Evolutionary conservation across 176 grass and related monocot species (phyloP), one percentile per base, ranked within the genome.

Genomic region (Urochloa ruziziensis): DNA sequence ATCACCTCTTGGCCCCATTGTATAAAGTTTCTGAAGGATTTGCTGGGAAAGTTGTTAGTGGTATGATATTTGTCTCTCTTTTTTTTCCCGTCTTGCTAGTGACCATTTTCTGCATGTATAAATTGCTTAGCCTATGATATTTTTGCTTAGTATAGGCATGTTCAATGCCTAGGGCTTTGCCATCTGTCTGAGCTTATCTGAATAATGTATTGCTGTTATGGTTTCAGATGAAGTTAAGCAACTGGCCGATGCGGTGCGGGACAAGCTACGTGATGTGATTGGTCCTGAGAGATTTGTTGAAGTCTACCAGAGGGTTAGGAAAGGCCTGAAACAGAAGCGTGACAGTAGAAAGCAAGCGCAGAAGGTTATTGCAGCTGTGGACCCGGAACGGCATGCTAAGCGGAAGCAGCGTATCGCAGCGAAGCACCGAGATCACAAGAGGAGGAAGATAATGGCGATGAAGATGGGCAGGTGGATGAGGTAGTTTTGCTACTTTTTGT

Each of bases 11-110:
- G 80, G 40, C 70, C 82, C 91, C 96, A 13, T 63, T 98, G n/a
- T 98, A 98, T 79, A 98, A 98, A 93, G 89, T 93, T 63, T 91
- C 82, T 57, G 96, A 98, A 93, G 96, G 91, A 90, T 95, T 98
- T 88, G 87, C 96, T 66, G 96, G 96, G 62, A 98, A 98, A 80
- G 87, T 95, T 34, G 67, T 93, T 39, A 87, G 71, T 77, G 96
- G 96, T 98, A 92, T 84, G 92, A 86, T 80, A 19, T 70, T 74
- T 43, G 39, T 56, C 42, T 72, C 70, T 67, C 73, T 46, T n/a
- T n/a, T n/a, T n/a, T n/a, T n/a, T 28, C 18, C 47, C 10, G 12
- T 2, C 21, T 73, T 65, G 13, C 49, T 24, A 28, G 40, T 25
- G 37, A 73, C 29, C 52, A 71, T 54, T 44, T 68, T 18, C 29